phyloP scores from a whole-genome alignment of 352 stramenopile species.

The Phytopythium mirpurense region DNA sequence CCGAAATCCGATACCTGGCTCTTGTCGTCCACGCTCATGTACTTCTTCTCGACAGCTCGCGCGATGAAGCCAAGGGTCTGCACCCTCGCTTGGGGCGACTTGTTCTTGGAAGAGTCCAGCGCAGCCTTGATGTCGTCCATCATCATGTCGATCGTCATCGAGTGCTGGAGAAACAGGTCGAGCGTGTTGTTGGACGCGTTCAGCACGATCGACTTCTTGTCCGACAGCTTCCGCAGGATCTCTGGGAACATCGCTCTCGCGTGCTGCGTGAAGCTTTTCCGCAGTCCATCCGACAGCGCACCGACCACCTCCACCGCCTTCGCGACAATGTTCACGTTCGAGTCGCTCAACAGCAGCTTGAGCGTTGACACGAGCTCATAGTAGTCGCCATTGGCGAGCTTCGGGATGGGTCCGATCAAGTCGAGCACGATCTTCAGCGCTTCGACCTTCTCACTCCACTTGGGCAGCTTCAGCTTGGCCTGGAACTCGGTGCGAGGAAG shows the following conservation, averaged over 20 bases:
- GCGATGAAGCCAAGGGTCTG: conserved; percentile 68
- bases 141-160: conserved; percentile 85
- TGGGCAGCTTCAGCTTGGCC: conserved; percentile 59
- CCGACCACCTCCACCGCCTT: conserved; percentile 84
- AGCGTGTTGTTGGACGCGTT: conserved; percentile 80
- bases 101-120: conserved; percentile 77
- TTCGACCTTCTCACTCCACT: conserved; percentile 87
- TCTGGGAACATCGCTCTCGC: conserved; percentile 73
- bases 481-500: conserved; percentile 79
- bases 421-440: conserved; percentile 84
- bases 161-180: conserved; percentile 75
- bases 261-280: conserved; percentile 79
- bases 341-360: conserved; percentile 74
- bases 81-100: conserved; percentile 68
- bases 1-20: conserved; percentile 59
- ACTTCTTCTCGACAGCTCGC: conserved; percentile 65
- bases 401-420: conserved; percentile 72
- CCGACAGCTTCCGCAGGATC: conserved; percentile 77
- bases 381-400: conserved; percentile 83
- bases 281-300: conserved; percentile 66
- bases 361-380: conserved; percentile 83
- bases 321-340: conserved; percentile 86
- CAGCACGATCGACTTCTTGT: conserved; percentile 85
- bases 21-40: conserved; percentile 60
- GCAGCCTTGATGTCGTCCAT: conserved; percentile 78